A percentile compares a stretch with the other conserved stretches of the same genome.
Evolutionary conservation across 306 rosid genomes (phyloP).

Genomic region (Abrus precatorius): DNA sequence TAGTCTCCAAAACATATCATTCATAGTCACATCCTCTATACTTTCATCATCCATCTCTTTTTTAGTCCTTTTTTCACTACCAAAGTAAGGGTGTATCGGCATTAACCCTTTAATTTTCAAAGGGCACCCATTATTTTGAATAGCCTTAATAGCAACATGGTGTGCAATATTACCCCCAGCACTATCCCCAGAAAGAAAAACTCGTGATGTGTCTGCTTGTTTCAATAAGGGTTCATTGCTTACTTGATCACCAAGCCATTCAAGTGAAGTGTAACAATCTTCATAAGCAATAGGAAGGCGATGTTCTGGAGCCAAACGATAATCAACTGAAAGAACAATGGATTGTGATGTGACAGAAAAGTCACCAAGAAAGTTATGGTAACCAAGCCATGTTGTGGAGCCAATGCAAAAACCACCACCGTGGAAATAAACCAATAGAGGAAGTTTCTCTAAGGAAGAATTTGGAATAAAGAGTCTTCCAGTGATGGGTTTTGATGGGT

Average conservation of each 20-base stretch:
- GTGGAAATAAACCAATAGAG: conserved; percentile 81
- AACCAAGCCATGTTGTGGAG: conserved; percentile 87
- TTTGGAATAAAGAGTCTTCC: conserved; percentile 78
- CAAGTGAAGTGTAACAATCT: conserved; percentile 72
- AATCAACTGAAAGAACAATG: conserved; percentile 74
- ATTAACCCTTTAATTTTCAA: conserved; percentile 65
- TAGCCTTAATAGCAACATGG: conserved; percentile 62
- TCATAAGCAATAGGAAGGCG: conserved; percentile 80
- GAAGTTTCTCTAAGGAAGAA: conserved; percentile 44
- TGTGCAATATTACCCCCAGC: conserved; percentile 94
- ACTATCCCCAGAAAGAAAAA: conserved; percentile 85
- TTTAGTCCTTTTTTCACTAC: conserved; percentile 77
- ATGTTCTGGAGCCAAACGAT: conserved; percentile 84
- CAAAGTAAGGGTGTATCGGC: conserved; percentile 85
- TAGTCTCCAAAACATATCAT: conserved; percentile 68
- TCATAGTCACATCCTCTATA: conserved; percentile 41
- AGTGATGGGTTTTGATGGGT: conserved; percentile 63
- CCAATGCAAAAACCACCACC: conserved; percentile 97
- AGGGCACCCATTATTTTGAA: conserved; percentile 33
- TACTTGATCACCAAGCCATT: conserved; percentile 65
- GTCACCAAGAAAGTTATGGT: conserved; percentile 73
- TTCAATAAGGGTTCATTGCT: conserved; percentile 64
- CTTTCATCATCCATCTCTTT: conserved; percentile 54
- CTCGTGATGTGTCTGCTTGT: conserved; percentile 64
- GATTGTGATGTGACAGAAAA: conserved; percentile 61